A percentile compares a stretch with the other conserved stretches of the same genome.
Evolutionary conservation across 2,329 filamentous ascomycete species (phyloP).

Genomic region (Tolypocladium tundrense): DNA sequence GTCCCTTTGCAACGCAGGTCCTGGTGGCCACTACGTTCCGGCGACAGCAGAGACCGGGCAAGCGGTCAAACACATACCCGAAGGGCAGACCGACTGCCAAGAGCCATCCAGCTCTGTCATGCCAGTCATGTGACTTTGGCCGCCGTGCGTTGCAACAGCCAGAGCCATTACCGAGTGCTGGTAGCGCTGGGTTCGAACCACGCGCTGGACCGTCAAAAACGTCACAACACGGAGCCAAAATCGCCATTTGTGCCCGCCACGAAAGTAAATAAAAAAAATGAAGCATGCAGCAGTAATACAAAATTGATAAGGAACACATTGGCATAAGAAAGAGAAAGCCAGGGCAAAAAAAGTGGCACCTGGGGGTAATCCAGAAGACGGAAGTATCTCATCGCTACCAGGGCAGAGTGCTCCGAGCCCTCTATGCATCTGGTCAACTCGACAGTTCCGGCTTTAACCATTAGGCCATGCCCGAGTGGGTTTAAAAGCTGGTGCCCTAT

Average conservation of each 20-base stretch:
- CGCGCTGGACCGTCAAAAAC: not conserved
- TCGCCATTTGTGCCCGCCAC: not conserved
- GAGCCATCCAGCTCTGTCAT: not conserved
- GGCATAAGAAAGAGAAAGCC: not conserved
- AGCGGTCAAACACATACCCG: not conserved
- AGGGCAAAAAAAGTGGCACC: not conserved
- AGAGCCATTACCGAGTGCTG: not conserved
- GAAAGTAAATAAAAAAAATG: accelerated
- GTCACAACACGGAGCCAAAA: not conserved
- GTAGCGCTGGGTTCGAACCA: not conserved
- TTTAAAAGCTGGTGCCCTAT: not conserved
- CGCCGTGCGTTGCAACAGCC: not conserved
- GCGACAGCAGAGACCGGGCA: not conserved
- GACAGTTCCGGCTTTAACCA: not conserved
- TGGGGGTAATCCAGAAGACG: not conserved
- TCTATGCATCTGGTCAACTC: not conserved
- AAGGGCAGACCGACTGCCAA: no score
- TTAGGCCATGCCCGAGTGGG: not conserved
- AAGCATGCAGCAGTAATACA: not conserved
- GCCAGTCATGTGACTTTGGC: not conserved
- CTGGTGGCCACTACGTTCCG: no score
- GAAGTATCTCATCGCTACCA: not conserved
- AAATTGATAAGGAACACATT: not conserved
- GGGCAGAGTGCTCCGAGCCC: not conserved
- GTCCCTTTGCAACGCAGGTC: no score